Evolutionary conservation across 305 asterid genomes (phyloP).

Genomic region (Withania somnifera): DNA sequence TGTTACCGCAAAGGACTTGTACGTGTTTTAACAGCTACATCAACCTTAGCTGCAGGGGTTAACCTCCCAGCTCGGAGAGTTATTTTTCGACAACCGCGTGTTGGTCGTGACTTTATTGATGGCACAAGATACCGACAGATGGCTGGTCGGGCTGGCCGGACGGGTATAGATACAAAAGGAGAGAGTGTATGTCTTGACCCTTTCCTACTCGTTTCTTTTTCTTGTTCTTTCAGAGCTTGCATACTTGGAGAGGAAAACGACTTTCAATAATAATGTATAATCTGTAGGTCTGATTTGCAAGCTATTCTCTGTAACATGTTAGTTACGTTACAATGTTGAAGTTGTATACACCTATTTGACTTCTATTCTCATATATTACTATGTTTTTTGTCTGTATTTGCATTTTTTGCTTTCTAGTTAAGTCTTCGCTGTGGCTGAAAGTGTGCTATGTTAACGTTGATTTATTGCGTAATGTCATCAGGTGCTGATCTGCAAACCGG

Average conservation of each 20-base stretch:
- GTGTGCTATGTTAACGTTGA: background rate
- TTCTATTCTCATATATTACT: background rate
- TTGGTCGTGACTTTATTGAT: slow-evolving; percentile 95
- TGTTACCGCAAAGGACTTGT: slow-evolving; percentile 98
- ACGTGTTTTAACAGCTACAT: slow-evolving; percentile 98
- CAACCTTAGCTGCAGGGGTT: slow-evolving; percentile 99
- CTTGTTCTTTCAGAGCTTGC: slow-evolving; percentile 4
- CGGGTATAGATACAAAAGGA: slow-evolving; percentile 98
- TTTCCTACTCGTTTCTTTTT: slow-evolving; percentile 9
- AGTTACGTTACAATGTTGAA: background rate
- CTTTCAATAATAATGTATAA: background rate
- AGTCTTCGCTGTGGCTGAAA: background rate
- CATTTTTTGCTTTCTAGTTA: background rate
- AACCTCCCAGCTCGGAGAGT: slow-evolving; percentile 98
- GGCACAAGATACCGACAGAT: slow-evolving; percentile 94
- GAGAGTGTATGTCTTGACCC: slow-evolving; percentile 69
- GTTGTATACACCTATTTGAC: background rate
- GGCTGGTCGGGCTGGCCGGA: slow-evolving; percentile 99
- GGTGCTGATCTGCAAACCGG: slow-evolving; percentile 93
- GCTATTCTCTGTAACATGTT: background rate
- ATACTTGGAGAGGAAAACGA: background rate
- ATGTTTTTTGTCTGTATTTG: background rate
- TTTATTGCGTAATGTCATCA: slow-evolving; percentile 20
- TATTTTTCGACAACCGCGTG: slow-evolving; percentile 95
- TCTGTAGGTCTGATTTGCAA: background rate